phyloP scores from a whole-genome alignment of 805 yeast species.

The Wickerhamiella parazyma region DNA sequence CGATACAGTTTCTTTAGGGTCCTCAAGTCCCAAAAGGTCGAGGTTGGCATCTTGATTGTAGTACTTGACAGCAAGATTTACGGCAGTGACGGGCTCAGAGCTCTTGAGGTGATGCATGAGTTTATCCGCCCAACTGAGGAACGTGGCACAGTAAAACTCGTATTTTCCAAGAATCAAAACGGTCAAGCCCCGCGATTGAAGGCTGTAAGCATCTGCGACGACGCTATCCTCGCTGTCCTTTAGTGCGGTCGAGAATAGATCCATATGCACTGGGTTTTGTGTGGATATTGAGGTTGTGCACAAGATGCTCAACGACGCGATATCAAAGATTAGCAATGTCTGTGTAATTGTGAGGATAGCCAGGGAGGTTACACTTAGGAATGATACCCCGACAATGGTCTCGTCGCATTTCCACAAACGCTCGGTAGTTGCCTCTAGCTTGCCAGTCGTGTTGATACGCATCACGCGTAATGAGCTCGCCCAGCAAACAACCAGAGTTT shows the following conservation, averaged over 20 bases:
- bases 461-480: slow-evolving; percentile 43
- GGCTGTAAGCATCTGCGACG: slow-evolving; percentile 25
- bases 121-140: slow-evolving; percentile 59
- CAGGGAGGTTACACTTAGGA: slow-evolving; percentile 32
- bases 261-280: slow-evolving; percentile 29
- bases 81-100: slow-evolving; percentile 41
- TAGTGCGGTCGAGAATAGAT: slow-evolving; percentile 22
- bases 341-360: slow-evolving; percentile 35
- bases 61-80: slow-evolving; percentile 40
- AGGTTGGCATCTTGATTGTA: slow-evolving; percentile 39
- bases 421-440: slow-evolving; percentile 28
- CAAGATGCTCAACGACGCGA: slow-evolving; percentile 28
- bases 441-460: slow-evolving; percentile 27
- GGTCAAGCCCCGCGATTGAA: slow-evolving; percentile 32
- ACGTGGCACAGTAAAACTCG: slow-evolving; percentile 42
- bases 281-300: slow-evolving; percentile 29
- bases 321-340: slow-evolving; percentile 32
- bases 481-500: slow-evolving; percentile 58
- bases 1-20: slow-evolving; percentile 29
- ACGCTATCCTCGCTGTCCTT: slow-evolving; percentile 11
- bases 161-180: slow-evolving; percentile 41
- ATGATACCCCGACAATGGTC: slow-evolving; percentile 39
- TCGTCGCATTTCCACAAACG: slow-evolving; percentile 36
- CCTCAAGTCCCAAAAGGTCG: slow-evolving; percentile 38
- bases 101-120: slow-evolving; percentile 35